phyloP scores from a whole-genome alignment of 768 basidiomycete species.

The Trametes cingulata region DNA sequence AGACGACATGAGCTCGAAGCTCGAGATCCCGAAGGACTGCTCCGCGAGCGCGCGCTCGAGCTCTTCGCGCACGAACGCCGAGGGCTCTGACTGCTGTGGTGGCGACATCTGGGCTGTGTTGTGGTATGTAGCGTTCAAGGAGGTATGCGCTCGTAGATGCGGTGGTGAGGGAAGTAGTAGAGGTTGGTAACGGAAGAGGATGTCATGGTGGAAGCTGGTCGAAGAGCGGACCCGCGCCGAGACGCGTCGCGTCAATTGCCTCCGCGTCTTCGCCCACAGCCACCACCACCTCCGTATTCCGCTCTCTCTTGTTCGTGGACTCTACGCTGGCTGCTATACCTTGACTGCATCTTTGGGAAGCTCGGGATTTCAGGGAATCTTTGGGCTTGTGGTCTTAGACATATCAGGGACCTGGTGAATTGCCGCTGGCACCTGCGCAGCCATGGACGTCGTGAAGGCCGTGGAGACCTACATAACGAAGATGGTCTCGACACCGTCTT shows the following conservation, averaged over 20 bases:
- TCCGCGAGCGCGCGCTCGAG: constrained; percentile 56
- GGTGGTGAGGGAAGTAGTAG: not conserved
- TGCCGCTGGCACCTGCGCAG: constrained; percentile 3
- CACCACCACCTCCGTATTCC: constrained; percentile 1
- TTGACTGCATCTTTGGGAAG: not conserved
- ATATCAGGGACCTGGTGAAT: not conserved
- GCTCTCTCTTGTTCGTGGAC: not conserved
- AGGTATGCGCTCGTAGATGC: not conserved
- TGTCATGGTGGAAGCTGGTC: constrained; percentile 13
- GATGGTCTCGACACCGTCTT: constrained; percentile 78
- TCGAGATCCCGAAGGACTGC: constrained; percentile 55
- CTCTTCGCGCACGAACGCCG: constrained; percentile 45
- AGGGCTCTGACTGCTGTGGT: constrained; percentile 2
- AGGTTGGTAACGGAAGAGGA: not conserved
- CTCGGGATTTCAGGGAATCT: not conserved
- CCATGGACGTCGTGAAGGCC: constrained; percentile 95
- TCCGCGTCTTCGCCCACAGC: constrained; percentile 10
- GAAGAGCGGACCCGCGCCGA: constrained; percentile 4
- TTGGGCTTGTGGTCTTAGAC: not conserved
- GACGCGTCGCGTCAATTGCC: constrained; percentile 15
- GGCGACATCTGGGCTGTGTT: not conserved
- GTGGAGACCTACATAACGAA: constrained; percentile 92
- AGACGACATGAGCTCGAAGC: constrained; percentile 42
- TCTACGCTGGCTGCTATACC: not conserved
- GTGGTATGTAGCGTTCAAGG: not conserved